These are phyloP conservation scores for Cupressus sempervirens DNA, from an alignment of 75 land plant genomes.

Conservation along the genomic window DNA sequence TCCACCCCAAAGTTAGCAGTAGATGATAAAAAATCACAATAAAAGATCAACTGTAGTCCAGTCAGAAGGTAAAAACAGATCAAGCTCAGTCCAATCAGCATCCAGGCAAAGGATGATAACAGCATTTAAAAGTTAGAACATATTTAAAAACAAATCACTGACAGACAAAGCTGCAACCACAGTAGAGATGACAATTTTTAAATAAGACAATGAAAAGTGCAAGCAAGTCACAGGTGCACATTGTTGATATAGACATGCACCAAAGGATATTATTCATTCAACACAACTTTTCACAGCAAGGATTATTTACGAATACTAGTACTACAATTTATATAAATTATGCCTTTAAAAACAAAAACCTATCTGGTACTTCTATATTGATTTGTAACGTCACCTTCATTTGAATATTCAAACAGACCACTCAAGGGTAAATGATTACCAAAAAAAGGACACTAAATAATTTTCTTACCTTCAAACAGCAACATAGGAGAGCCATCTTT, in stretches of 20 bases:
- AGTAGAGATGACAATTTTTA: too few relatives aligned
- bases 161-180: too few relatives aligned
- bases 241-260: neutral
- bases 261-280: too few relatives aligned
- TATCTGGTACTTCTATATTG: neutral
- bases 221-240: neutral
- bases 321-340: neutral
- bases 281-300: neutral
- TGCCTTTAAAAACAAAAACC: neutral
- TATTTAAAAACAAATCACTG: too few relatives aligned
- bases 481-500: conserved; percentile 67
- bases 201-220: too few relatives aligned
- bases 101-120: too few relatives aligned
- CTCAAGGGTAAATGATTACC: neutral
- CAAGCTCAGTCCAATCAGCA: too few relatives aligned
- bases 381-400: neutral
- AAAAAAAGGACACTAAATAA: neutral
- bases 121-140: too few relatives aligned
- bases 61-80: too few relatives aligned
- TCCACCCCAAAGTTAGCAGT: too few relatives aligned
- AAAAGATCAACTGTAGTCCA: too few relatives aligned
- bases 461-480: conserved; percentile 65
- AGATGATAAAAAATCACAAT: too few relatives aligned
- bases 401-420: neutral
- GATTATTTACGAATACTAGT: neutral